phyloP scores from a whole-genome alignment of 345 rosid species.

The Pistacia vera region DNA sequence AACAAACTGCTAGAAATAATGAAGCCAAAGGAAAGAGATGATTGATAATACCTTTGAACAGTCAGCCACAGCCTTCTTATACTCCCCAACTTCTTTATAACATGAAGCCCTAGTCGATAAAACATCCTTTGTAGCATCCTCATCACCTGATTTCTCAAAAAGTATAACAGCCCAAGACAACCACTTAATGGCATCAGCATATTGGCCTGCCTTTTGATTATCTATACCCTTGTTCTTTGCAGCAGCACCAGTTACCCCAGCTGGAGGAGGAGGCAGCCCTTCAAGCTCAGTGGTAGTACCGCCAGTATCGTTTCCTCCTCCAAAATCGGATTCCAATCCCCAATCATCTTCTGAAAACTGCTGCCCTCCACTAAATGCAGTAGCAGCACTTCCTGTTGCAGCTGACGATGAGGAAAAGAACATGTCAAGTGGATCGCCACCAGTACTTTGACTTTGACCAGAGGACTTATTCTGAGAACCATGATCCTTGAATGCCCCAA shows the following conservation, averaged over 20 bases:
- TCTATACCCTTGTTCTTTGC: constrained; percentile 92
- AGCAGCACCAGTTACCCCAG: constrained; percentile 70
- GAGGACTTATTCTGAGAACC: constrained; percentile 48
- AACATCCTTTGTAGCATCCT: constrained; percentile 55
- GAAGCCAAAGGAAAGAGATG: constrained; percentile 5
- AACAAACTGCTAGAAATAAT: neutral
- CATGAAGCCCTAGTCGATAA: constrained; percentile 92
- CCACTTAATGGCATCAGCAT: constrained; percentile 99
- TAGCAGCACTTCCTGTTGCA: constrained; percentile 37
- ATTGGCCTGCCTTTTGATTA: constrained; percentile 88
- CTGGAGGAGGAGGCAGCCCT: constrained; percentile 95
- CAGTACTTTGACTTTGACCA: constrained; percentile 37
- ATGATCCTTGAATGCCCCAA: constrained; percentile 52
- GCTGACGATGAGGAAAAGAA: constrained; percentile 53
- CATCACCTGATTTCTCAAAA: constrained; percentile 69
- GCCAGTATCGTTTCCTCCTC: constrained; percentile 51
- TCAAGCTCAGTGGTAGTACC: constrained; percentile 87
- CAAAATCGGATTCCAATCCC: constrained; percentile 78
- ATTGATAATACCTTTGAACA: constrained; percentile 71
- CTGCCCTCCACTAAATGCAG: constrained; percentile 45
- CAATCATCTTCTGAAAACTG: constrained; percentile 71
- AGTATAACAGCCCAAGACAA: constrained; percentile 95
- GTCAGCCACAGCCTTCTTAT: constrained; percentile 97
- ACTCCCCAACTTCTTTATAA: constrained; percentile 98
- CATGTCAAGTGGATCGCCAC: constrained; percentile 63